Evolutionary conservation across 139 green algal species (phyloP).

Genomic region (Monoraphidium neglectum): DNA sequence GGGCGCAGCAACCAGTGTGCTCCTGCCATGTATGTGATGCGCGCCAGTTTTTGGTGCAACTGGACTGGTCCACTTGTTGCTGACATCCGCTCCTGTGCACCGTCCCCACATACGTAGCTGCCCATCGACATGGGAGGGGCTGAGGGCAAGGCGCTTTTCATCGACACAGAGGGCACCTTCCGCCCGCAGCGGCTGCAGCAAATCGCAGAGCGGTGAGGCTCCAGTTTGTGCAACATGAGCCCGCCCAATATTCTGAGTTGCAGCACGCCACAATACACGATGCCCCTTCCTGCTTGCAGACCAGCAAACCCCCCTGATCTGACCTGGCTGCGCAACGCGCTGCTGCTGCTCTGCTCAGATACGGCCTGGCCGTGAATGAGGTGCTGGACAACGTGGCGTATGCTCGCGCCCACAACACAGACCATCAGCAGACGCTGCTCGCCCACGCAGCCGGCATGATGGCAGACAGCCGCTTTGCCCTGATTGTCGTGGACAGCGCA

Average conservation of each 20-base stretch:
- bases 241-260: too few relatives aligned
- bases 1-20: too few relatives aligned
- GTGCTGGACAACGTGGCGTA: constrained; percentile 99
- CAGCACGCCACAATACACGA: too few relatives aligned
- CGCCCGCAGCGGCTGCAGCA: constrained; percentile 84
- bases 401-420: constrained; percentile 97
- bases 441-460: constrained; percentile 90
- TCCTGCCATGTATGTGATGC: too few relatives aligned
- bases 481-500: constrained; percentile 96
- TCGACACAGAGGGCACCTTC: constrained; percentile 98
- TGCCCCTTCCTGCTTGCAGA: too few relatives aligned
- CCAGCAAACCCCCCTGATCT: too few relatives aligned
- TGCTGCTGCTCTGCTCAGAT: constrained; percentile 56
- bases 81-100: too few relatives aligned
- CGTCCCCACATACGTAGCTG: constrained; percentile 58
- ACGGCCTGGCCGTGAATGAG: constrained; percentile 82
- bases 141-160: constrained; percentile 98
- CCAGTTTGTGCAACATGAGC: background rate
- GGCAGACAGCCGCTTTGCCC: constrained; percentile 88
- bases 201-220: constrained; percentile 86
- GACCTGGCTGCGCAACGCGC: background rate
- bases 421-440: constrained; percentile 95
- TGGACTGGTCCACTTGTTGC: too few relatives aligned
- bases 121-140: constrained; percentile 90
- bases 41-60: background rate